A percentile compares a stretch with the other conserved stretches of the same genome.
Evolutionary conservation across 2,329 filamentous ascomycete genomes (phyloP).

Genomic region (Aureobasidium namibiae): DNA sequence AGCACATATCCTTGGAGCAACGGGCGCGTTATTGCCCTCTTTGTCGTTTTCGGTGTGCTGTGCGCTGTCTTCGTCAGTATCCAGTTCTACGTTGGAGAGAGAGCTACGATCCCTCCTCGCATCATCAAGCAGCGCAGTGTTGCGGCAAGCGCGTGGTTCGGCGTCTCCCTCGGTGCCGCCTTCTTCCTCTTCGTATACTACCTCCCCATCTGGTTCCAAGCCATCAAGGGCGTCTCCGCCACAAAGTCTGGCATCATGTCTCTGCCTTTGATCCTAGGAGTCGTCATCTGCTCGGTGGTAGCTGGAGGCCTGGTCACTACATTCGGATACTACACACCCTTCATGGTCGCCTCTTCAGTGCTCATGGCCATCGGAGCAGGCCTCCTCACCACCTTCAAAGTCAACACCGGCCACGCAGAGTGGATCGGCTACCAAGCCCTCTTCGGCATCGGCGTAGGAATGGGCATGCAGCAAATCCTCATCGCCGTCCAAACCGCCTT

Average conservation of each 20-base stretch:
- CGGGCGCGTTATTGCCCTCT: conserved; percentile 38
- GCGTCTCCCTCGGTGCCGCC: conserved; percentile 32
- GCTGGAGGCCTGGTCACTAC: conserved; percentile 33
- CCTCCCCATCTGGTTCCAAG: conserved; percentile 40
- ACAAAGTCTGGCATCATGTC: conserved; percentile 43
- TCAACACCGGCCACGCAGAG: conserved; percentile 29
- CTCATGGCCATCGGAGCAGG: conserved; percentile 40
- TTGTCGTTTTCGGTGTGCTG: conserved; percentile 37
- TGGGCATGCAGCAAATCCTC: conserved; percentile 40
- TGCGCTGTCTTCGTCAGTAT: conserved; percentile 32
- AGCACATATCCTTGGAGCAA: conserved; percentile 38
- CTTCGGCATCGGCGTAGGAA: conserved; percentile 35
- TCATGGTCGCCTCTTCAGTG: conserved; percentile 34
- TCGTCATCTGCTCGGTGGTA: conserved; percentile 37
- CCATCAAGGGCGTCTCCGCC: conserved; percentile 39
- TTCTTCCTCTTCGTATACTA: conserved; percentile 42
- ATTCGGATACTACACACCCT: conserved; percentile 43
- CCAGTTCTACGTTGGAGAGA: conserved; percentile 34
- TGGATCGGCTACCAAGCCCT: conserved; percentile 34
- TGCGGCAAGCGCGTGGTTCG: conserved; percentile 31
- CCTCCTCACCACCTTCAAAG: conserved; percentile 36
- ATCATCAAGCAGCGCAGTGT: conserved; percentile 40
- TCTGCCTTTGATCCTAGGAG: conserved; percentile 39
- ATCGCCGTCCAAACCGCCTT: conserved; percentile 40
- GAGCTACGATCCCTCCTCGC: conserved; percentile 39